Percentiles rank a stretch among this genome's conserved stretches.
These are phyloP conservation scores for Puccinia hordei DNA, from an alignment of 1,284 basidiomycete genomes.

Conservation along the genomic window DNA sequence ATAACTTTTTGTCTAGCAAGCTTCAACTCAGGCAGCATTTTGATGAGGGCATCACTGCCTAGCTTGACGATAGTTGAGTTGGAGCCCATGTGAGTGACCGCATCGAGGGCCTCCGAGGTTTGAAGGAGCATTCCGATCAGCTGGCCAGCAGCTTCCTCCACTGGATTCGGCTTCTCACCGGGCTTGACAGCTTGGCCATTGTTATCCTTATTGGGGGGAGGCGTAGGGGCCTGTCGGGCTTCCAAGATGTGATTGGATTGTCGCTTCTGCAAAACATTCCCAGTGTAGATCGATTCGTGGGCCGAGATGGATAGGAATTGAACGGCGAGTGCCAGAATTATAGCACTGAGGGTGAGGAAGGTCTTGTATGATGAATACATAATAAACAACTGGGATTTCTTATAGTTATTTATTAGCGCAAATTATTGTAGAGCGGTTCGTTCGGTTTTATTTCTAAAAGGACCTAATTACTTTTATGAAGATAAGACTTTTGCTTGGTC, in stretches of 20 bases:
- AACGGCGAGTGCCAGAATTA: not conserved
- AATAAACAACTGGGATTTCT: not conserved
- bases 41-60: not conserved
- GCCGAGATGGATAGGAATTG: not conserved
- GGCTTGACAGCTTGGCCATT: not conserved
- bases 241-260: not conserved
- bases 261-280: not conserved
- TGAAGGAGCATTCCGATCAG: conserved; percentile 13
- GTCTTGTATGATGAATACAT: conserved; percentile 14
- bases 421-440: too few species aligned
- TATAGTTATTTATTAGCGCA: not conserved
- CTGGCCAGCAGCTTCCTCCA: conserved; percentile 22
- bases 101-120: conserved; percentile 12
- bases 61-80: conserved; percentile 10
- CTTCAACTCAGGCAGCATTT: conserved; percentile 15
- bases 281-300: not conserved
- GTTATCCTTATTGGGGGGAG: not conserved
- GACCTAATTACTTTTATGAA: not conserved
- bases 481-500: not conserved
- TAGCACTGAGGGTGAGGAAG: not conserved
- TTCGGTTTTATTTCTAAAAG: not conserved
- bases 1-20: not conserved
- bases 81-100: conserved; percentile 31
- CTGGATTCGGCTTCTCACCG: not conserved
- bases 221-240: not conserved